These are phyloP conservation scores for Inosperma sp. DNA, from an alignment of 768 basidiomycete species.

Conservation along the genomic window DNA sequence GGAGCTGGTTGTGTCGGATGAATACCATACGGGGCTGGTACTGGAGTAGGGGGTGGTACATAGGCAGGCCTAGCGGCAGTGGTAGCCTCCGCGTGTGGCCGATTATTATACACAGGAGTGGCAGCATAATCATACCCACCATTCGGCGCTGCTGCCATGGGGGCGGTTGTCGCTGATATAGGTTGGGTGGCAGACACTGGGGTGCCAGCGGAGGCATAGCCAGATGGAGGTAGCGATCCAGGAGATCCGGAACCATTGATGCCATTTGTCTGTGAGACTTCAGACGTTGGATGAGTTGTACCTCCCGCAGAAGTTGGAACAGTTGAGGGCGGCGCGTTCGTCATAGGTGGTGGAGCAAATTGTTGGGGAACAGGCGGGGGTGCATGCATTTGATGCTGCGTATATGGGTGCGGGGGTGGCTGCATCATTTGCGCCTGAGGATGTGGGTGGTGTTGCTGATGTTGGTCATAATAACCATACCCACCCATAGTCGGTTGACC, in stretches of 20 bases:
- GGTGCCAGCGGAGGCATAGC: too few relatives aligned
- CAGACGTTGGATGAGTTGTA: neutral
- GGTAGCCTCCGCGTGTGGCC: slow-evolving; percentile 10
- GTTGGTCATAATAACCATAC: slow-evolving; percentile 11
- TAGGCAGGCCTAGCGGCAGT: slow-evolving; percentile 27
- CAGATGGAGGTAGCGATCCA: too few relatives aligned
- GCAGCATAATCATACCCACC: neutral
- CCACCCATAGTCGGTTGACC: neutral
- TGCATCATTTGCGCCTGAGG: slow-evolving; percentile 13
- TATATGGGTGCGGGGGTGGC: slow-evolving; percentile 14
- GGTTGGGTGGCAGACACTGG: too few relatives aligned
- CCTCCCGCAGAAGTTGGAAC: neutral
- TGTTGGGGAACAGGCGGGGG: slow-evolving; percentile 15
- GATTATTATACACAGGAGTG: slow-evolving; percentile 5
- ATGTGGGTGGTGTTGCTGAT: slow-evolving; percentile 8
- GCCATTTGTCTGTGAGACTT: too few relatives aligned
- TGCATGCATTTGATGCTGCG: slow-evolving; percentile 11
- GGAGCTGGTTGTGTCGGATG: slow-evolving; percentile 7
- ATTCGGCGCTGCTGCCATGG: neutral
- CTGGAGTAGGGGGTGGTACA: slow-evolving; percentile 15
- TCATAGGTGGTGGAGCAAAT: slow-evolving; percentile 17
- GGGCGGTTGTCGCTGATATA: too few relatives aligned
- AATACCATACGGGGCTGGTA: slow-evolving; percentile 14
- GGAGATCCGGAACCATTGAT: too few relatives aligned
- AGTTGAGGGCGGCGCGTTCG: neutral